phyloP scores from a whole-genome alignment of 2,329 filamentous ascomycete genomes.

The Aureobasidium leucospermi region DNA sequence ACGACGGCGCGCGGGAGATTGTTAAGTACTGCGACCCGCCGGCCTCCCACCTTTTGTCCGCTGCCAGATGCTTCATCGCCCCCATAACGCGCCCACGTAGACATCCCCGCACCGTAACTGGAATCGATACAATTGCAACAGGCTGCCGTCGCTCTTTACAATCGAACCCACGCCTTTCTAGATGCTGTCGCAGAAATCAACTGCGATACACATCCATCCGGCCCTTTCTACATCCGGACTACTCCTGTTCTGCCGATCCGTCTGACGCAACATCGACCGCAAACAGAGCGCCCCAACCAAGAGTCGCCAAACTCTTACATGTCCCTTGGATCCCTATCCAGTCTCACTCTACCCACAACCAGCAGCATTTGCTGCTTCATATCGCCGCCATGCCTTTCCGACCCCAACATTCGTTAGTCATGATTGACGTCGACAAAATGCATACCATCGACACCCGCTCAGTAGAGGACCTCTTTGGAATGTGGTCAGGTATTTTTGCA shows the following conservation, averaged over 20 bases:
- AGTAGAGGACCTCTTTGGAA: constrained; percentile 86
- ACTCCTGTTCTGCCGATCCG: constrained; percentile 4
- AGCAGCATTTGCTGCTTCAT: constrained; percentile 4
- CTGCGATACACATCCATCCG: not conserved
- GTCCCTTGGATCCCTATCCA: not conserved
- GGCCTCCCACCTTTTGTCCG: constrained; percentile 11
- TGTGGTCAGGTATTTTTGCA: constrained; percentile 77
- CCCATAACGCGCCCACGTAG: constrained; percentile 1
- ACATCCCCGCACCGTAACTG: constrained; percentile 1
- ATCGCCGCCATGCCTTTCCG: constrained; percentile 64
- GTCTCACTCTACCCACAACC: not conserved
- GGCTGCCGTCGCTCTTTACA: not conserved
- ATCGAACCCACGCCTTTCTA: not conserved
- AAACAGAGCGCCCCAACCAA: not conserved
- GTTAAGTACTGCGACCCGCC: not conserved
- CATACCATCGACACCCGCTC: constrained; percentile 92
- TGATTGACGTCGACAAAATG: constrained; percentile 84
- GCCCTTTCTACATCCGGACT: not conserved
- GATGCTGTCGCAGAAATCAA: constrained; percentile 3
- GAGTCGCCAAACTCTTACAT: not conserved
- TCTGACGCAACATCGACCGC: constrained; percentile 10
- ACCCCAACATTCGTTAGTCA: constrained; percentile 78
- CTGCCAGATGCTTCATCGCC: not conserved
- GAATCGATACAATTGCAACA: not conserved
- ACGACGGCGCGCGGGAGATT: constrained; percentile 12